Base-by-base conservation (phyloP, 2,329 filamentous ascomycete genomes). In the Nemania abortiva region DNA sequence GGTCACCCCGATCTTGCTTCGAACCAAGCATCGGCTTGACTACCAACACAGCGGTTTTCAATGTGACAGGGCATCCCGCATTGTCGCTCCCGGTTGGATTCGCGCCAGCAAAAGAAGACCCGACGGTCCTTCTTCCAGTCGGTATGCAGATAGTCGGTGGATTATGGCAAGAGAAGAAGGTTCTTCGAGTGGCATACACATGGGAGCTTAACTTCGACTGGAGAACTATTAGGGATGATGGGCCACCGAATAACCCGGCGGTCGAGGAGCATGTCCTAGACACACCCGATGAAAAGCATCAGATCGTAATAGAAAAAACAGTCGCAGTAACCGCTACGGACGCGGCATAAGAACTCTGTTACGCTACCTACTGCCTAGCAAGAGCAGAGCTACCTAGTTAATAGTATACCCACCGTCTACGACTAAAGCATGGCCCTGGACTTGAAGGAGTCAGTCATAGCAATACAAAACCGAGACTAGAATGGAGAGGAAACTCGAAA, bases 21-120 rank as follows among this genome's bases (percentile, higher is more conserved):
- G 80, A 81, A 60, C 84, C 84, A 11, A 85, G 84, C 37, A 84
- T 88, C 39, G 87, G 88, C 0, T 29, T 65, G 10, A 52, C 53
- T n/a, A 45, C 54, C 18, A 89, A 90, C 70, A 90, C 87, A 4
- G 84, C 84, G 10, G 81, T 84, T 2, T 89, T 89, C 76, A 87
- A 89, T 72, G 81, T 85, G 2, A 88, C 86, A 0, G 87, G 87
- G 0, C 87, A 89, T 70, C 87, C 87, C 0, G 87, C 86, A 0
- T 74, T 89, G 70, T 82, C 84, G 0, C 77, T 89, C 54, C 87
- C 86, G 0, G 79, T 86, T 39, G 86, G 87, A 0, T 82, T 84
- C 72, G 77, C 83, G 1, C 78, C 79, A 1, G 80, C 83, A 1
- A 69, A 74, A 15, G 81, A 85, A 59, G 81, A 83, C 11, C 62